These are phyloP conservation scores for Penicillium griseofulvum DNA, from an alignment of 2,329 filamentous ascomycete genomes.

Conservation along the genomic window DNA sequence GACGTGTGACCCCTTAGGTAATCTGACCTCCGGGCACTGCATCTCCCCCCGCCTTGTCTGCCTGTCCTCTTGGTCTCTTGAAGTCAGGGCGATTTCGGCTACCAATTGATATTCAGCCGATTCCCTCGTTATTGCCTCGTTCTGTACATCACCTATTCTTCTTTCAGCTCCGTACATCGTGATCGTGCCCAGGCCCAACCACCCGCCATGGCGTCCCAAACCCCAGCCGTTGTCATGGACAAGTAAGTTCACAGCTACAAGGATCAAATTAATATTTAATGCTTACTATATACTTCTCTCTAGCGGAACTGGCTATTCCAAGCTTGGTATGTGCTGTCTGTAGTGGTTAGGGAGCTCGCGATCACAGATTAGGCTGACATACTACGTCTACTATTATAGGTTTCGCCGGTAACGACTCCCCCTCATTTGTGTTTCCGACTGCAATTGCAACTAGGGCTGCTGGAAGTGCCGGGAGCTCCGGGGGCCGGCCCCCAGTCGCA, in stretches of 20 bases:
- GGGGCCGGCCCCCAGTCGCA: constrained; percentile 82
- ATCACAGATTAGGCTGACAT: constrained; percentile 35
- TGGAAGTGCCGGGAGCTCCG: constrained; percentile 67
- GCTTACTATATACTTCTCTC: constrained; percentile 25
- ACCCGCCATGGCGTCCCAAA: constrained; percentile 84
- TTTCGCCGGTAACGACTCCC: constrained; percentile 98
- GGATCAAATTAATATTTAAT: constrained; percentile 12
- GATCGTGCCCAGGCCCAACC: constrained; percentile 7
- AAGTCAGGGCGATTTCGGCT: constrained; percentile 2
- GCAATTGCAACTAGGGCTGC: constrained; percentile 93
- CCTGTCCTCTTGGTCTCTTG: constrained; percentile 21
- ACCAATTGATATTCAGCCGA: constrained; percentile 8
- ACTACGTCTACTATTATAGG: constrained; percentile 53
- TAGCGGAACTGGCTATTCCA: constrained; percentile 98
- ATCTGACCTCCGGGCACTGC: constrained; percentile 13
- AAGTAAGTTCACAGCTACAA: constrained; percentile 67
- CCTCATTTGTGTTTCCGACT: constrained; percentile 98
- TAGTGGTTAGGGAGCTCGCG: constrained; percentile 10
- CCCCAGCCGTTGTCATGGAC: constrained; percentile 99
- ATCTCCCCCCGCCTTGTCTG: constrained; percentile 27
- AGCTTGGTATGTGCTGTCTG: constrained; percentile 70
- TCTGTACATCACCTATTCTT: neutral
- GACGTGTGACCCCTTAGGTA: constrained; percentile 16
- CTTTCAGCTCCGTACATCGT: neutral
- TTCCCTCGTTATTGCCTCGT: neutral